Evolutionary conservation across 345 rosid genomes (phyloP).

Genomic region (Eucalyptus pumila): DNA sequence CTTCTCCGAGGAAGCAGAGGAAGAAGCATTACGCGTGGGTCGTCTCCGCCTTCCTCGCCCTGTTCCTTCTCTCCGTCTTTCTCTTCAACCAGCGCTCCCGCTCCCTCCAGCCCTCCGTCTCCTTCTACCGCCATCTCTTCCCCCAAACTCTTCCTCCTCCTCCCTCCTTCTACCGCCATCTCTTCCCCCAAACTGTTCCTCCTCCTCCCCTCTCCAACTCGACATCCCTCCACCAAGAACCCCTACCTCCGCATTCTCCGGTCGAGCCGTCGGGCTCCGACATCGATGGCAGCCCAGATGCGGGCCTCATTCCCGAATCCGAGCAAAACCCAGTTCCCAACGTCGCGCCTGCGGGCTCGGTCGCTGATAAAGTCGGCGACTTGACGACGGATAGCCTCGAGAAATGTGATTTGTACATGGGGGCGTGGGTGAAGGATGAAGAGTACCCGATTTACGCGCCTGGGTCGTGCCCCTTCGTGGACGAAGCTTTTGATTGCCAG

Average conservation of each 20-base stretch:
- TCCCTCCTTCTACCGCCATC: neutral
- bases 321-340: neutral
- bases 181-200: neutral
- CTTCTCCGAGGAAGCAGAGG: neutral
- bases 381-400: neutral
- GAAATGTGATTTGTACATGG: conserved; percentile 61
- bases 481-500: conserved; percentile 86
- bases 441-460: conserved; percentile 60
- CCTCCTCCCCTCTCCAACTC: neutral
- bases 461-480: conserved; percentile 84
- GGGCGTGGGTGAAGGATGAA: conserved; percentile 70
- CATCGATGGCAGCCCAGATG: neutral
- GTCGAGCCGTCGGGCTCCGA: neutral
- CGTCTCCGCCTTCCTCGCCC: conserved; percentile 15
- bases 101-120: conserved; percentile 11
- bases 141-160: neutral
- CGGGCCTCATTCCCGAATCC: neutral
- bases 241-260: neutral
- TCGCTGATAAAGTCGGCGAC: neutral
- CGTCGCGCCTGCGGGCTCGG: neutral
- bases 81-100: conserved; percentile 34
- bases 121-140: conserved; percentile 4
- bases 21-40: conserved; percentile 11
- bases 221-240: neutral
- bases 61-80: conserved; percentile 37